A percentile compares a stretch with the other conserved stretches of the same genome.
Evolutionary conservation across 1,139 yeast species (phyloP).

Genomic region (Sugiyamaella neomexicana): DNA sequence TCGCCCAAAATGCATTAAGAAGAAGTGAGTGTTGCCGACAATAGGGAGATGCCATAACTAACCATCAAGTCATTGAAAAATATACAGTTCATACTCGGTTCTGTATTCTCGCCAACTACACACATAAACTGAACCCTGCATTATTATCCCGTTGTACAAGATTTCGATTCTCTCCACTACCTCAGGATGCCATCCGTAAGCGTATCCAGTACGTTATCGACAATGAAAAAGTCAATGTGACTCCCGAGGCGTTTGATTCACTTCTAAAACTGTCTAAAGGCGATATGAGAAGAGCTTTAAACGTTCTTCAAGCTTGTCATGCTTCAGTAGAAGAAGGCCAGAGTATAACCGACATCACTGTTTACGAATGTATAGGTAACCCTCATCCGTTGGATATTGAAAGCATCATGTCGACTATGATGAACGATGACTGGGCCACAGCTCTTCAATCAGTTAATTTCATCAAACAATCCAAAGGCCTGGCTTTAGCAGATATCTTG

Average conservation of each 20-base stretch:
- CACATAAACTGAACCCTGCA: slow-evolving; percentile 95
- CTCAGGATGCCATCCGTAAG: slow-evolving; percentile 62
- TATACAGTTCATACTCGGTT: slow-evolving; percentile 94
- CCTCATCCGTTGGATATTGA: slow-evolving; percentile 89
- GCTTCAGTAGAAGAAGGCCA: slow-evolving; percentile 44
- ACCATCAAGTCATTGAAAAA: slow-evolving; percentile 85
- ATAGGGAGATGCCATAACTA: not conserved
- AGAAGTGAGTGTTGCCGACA: slow-evolving; percentile 47
- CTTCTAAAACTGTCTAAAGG: slow-evolving; percentile 75
- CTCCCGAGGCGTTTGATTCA: slow-evolving; percentile 61
- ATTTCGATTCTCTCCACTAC: slow-evolving; percentile 85
- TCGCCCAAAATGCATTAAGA: slow-evolving; percentile 93
- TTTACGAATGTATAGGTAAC: slow-evolving; percentile 93
- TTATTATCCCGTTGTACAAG: slow-evolving; percentile 91
- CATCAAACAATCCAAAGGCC: slow-evolving; percentile 70
- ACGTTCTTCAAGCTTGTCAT: slow-evolving; percentile 91
- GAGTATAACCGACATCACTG: slow-evolving; percentile 64
- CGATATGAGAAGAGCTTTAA: slow-evolving; percentile 94
- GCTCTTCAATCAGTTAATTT: slow-evolving; percentile 63
- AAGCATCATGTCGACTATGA: slow-evolving; percentile 67
- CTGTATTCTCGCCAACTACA: slow-evolving; percentile 93
- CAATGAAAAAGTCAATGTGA: slow-evolving; percentile 61
- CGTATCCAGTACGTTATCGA: slow-evolving; percentile 69
- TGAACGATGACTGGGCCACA: slow-evolving; percentile 87
- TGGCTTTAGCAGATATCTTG: slow-evolving; percentile 84